Conservation (phyloP, 2,329 filamentous ascomycete genomes). For the Knufia fluminis region DNA sequence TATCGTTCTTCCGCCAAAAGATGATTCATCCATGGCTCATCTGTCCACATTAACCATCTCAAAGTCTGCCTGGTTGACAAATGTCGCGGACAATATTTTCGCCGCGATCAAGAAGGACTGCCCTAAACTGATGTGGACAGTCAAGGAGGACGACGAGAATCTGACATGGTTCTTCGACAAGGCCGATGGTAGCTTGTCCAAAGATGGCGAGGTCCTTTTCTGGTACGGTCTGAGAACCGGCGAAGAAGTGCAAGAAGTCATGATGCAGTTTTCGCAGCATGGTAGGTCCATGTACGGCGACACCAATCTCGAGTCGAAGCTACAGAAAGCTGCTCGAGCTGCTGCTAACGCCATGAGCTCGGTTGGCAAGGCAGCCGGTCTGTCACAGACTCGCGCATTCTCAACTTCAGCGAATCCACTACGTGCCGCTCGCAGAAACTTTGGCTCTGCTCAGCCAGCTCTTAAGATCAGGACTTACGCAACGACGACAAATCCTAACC, state of each 20-base stretch:
- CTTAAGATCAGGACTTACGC: constrained; percentile 32
- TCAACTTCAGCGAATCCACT: constrained; percentile 46
- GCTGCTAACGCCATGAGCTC: constrained; percentile 47
- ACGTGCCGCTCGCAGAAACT: constrained; percentile 26
- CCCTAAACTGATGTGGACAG: constrained; percentile 88
- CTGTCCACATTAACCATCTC: constrained; percentile 87
- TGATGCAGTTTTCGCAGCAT: constrained; percentile 74
- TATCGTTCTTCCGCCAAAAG: constrained; percentile 65
- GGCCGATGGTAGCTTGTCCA: constrained; percentile 81
- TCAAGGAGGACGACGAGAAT: constrained; percentile 91
- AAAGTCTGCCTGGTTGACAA: constrained; percentile 88
- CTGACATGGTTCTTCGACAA: constrained; percentile 98
- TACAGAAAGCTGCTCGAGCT: constrained; percentile 66
- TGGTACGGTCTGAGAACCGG: constrained; percentile 85
- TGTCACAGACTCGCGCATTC: constrained; percentile 58
- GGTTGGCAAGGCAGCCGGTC: constrained; percentile 38
- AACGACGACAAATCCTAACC: constrained; percentile 69
- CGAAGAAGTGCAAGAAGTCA: constrained; percentile 71
- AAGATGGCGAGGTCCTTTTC: constrained; percentile 83
- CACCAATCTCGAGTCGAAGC: constrained; percentile 76
- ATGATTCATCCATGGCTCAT: constrained; percentile 62
- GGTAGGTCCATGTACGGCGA: constrained; percentile 82
- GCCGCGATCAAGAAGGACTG: constrained; percentile 88
- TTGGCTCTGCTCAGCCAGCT: constrained; percentile 23
- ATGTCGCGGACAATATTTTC: constrained; percentile 92